Evolutionary conservation across 495 filamentous ascomycete species (phyloP).

Genomic region (Lophium mytilinum): DNA sequence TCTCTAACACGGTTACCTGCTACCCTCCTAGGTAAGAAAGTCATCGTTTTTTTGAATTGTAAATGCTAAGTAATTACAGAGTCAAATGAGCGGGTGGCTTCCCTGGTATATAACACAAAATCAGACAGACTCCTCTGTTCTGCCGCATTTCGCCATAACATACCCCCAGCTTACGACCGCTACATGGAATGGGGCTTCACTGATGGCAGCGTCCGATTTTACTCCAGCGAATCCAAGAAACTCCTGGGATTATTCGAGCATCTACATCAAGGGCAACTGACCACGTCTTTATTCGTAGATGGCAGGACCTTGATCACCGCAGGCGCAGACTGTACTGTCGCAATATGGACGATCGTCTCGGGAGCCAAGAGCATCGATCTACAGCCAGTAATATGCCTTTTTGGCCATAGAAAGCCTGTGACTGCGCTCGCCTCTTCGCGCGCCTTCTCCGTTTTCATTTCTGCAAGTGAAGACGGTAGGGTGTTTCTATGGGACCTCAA

Average conservation of each 20-base stretch:
- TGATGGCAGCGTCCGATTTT: slow-evolving; percentile 88
- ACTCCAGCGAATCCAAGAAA: slow-evolving; percentile 66
- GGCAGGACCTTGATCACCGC: slow-evolving; percentile 84
- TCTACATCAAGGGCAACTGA: slow-evolving; percentile 79
- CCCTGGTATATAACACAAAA: slow-evolving; percentile 68
- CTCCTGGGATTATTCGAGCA: slow-evolving; percentile 83
- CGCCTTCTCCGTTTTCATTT: slow-evolving; percentile 78
- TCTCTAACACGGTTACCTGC: slow-evolving; percentile 73
- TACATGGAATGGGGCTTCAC: slow-evolving; percentile 96
- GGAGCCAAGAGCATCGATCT: slow-evolving; percentile 65
- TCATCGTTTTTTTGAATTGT: neutral
- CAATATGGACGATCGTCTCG: slow-evolving; percentile 63
- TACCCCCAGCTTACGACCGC: slow-evolving; percentile 79
- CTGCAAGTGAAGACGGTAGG: slow-evolving; percentile 69
- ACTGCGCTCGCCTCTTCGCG: slow-evolving; percentile 74
- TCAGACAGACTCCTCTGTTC: slow-evolving; percentile 78
- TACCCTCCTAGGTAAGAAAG: slow-evolving; percentile 53
- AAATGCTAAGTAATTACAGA: slow-evolving; percentile 40
- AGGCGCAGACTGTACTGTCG: slow-evolving; percentile 83
- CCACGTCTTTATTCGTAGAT: slow-evolving; percentile 74
- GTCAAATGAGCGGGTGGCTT: slow-evolving; percentile 69
- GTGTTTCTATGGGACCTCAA: slow-evolving; percentile 93
- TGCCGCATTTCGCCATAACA: slow-evolving; percentile 73
- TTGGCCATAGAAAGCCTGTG: slow-evolving; percentile 79
- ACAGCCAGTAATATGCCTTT: slow-evolving; percentile 69